Evolutionary conservation across 1,284 basidiomycete species (phyloP), one percentile per base, ranked within the genome.

Genomic region (Wolfiporia cocos): DNA sequence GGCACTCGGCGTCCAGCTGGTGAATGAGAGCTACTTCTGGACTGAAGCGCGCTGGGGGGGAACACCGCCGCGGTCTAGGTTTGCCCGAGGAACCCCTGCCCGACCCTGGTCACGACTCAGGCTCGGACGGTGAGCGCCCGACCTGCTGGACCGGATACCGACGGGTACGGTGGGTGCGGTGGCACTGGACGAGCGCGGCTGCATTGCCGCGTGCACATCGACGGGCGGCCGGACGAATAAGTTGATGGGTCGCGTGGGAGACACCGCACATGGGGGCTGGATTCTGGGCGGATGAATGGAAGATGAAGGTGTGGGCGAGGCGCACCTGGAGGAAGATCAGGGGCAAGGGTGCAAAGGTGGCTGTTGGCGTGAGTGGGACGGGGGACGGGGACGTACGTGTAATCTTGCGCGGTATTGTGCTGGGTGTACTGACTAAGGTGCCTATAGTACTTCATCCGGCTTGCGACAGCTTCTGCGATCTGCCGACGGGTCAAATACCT

Each of bases 181-280:
- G 12, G 88, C 86, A 2, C 65, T 91, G 22, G 88, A 92, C 57
- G 56, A 70, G 3, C 66, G 76, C 19, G 88, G 88, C 0, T 85
- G 84, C 53, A 80, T 91, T 39, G 77, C 80, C 1, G 64, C 72
- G 4, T 68, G 83, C 9, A 92, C 88, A 1, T 88, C 85, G 1
- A 92, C 87, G 0, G 89, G 88, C 20, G 89, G 88, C 1, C 69
- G 69, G 37, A 91, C 87, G 22, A 91, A 92, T 64, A 91, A 92
- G 59, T 69, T 87, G 14, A 82, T 81, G 5, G 88, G 88, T 3
- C 72, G 88, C 7, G 70, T 91, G 20, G 88, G 88, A 1, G 89
- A 91, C 89, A 1, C 86, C 88, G 0, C 63, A 74, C 24, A 81
- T 86, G 73, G 87, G 84, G 1, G 65, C 74, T 10, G 89, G 89